A percentile compares a stretch with the other conserved stretches of the same genome.
Conservation (phyloP, 1,284 basidiomycete genomes). For the Ganoderma multipileum region DNA sequence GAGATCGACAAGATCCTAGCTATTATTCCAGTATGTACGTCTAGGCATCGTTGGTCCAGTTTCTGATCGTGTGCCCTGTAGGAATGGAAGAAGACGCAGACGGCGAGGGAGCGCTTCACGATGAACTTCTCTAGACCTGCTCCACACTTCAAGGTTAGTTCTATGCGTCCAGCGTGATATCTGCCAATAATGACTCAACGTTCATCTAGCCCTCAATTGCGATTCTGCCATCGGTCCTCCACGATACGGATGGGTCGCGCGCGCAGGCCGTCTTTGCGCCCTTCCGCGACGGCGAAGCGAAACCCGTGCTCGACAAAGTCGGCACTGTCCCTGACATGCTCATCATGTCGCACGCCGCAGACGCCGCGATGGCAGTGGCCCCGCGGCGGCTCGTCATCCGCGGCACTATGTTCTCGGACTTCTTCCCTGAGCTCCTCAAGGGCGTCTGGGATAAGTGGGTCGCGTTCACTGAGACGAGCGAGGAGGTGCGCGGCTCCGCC, state of each 20-base stretch:
- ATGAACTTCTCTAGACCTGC: slow-evolving; percentile 32
- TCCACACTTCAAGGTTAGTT: slow-evolving; percentile 34
- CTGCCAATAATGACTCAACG: neutral
- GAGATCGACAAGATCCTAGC: slow-evolving; percentile 25
- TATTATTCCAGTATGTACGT: slow-evolving; percentile 5
- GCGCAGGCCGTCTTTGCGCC: slow-evolving; percentile 38
- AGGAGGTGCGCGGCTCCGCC: slow-evolving; percentile 29
- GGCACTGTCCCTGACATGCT: slow-evolving; percentile 25
- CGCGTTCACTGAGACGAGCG: slow-evolving; percentile 33
- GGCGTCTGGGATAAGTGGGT: slow-evolving; percentile 33
- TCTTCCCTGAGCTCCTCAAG: slow-evolving; percentile 29
- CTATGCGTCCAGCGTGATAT: neutral
- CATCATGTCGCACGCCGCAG: slow-evolving; percentile 32
- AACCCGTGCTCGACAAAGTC: slow-evolving; percentile 30
- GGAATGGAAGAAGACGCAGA: slow-evolving; percentile 29
- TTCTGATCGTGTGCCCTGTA: neutral
- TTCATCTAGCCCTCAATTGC: slow-evolving; percentile 34
- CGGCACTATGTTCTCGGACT: slow-evolving; percentile 32
- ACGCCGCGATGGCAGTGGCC: slow-evolving; percentile 26
- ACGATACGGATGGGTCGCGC: slow-evolving; percentile 35
- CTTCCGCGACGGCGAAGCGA: slow-evolving; percentile 26
- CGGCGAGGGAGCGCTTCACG: slow-evolving; percentile 26
- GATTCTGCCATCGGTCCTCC: slow-evolving; percentile 34
- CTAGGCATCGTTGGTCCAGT: neutral
- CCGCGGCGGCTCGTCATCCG: slow-evolving; percentile 32